phyloP scores from a whole-genome alignment of 352 stramenopile species.

The Phytopythium aichiense region DNA sequence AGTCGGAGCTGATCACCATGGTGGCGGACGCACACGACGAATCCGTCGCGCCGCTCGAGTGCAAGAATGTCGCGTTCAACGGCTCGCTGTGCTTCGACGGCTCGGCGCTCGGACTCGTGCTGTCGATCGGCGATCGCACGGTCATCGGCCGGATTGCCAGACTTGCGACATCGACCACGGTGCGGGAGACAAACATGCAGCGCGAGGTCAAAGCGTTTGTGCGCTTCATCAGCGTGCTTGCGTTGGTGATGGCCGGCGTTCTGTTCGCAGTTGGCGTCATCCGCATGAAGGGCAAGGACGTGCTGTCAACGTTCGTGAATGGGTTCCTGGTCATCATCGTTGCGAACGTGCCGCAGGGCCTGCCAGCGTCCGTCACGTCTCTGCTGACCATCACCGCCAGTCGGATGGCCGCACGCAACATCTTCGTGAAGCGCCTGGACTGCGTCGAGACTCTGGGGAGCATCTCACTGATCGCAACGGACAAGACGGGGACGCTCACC shows the following conservation, averaged over 20 bases:
- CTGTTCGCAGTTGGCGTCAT: constrained; percentile 33
- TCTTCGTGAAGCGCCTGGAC: constrained; percentile 87
- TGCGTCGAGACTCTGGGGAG: constrained; percentile 88
- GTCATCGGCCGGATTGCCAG: constrained; percentile 49
- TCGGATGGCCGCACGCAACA: constrained; percentile 71
- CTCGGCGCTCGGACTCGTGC: constrained; percentile 34
- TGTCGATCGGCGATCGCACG: constrained; percentile 42
- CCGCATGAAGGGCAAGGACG: constrained; percentile 29
- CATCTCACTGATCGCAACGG: constrained; percentile 88
- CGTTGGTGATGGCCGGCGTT: constrained; percentile 22
- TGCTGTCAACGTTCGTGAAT: constrained; percentile 37
- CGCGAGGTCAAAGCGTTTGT: constrained; percentile 43
- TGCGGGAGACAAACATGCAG: constrained; percentile 38
- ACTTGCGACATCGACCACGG: constrained; percentile 29
- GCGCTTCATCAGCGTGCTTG: constrained; percentile 36
- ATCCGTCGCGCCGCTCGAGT: constrained; percentile 28
- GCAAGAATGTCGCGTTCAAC: constrained; percentile 46
- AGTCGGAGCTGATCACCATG: constrained; percentile 40
- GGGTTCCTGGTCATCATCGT: constrained; percentile 54
- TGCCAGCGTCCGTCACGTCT: constrained; percentile 89
- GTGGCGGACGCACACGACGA: constrained; percentile 19
- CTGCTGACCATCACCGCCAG: constrained; percentile 86
- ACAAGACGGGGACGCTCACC: constrained; percentile 93
- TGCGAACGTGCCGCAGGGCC: constrained; percentile 75
- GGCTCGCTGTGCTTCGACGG: constrained; percentile 46